These are phyloP conservation scores for Citrullus mucosospermus DNA, from an alignment of 306 rosid genomes.

Conservation along the genomic window DNA sequence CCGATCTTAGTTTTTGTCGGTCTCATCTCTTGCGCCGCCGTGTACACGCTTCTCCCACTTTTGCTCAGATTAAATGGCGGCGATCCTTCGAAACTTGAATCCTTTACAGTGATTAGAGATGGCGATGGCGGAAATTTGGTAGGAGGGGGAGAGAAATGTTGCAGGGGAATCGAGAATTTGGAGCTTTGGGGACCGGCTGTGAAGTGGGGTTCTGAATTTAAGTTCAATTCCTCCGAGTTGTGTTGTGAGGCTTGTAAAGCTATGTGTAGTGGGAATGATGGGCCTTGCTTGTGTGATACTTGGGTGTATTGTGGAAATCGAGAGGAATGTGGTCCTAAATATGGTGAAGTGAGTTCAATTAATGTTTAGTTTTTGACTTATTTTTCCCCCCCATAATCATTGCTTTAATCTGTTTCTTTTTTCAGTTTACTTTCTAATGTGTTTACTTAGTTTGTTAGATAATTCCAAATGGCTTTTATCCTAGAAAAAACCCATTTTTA, in stretches of 20 bases:
- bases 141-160: constrained; percentile 32
- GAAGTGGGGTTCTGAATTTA: constrained; percentile 90
- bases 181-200: constrained; percentile 93
- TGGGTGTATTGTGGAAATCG: constrained; percentile 84
- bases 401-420: neutral
- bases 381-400: neutral
- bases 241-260: constrained; percentile 83
- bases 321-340: constrained; percentile 59
- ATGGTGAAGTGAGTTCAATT: constrained; percentile 54
- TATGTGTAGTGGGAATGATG: constrained; percentile 77
- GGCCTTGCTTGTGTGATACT: constrained; percentile 81
- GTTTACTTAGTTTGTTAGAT: neutral
- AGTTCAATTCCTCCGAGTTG: constrained; percentile 45
- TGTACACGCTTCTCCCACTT: constrained; percentile 39
- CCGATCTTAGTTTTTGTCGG: constrained; percentile 28
- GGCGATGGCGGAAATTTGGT: constrained; percentile 13
- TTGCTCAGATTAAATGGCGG: constrained; percentile 18
- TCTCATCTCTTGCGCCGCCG: constrained; percentile 46
- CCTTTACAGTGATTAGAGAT: constrained; percentile 14
- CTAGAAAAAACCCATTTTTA: neutral
- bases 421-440: neutral
- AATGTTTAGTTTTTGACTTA: neutral
- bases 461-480: neutral
- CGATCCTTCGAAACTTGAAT: constrained; percentile 10
- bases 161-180: constrained; percentile 60